Evolutionary conservation across 2,329 filamentous ascomycete species (phyloP).

Genomic region (Hypoxylon sp.): DNA sequence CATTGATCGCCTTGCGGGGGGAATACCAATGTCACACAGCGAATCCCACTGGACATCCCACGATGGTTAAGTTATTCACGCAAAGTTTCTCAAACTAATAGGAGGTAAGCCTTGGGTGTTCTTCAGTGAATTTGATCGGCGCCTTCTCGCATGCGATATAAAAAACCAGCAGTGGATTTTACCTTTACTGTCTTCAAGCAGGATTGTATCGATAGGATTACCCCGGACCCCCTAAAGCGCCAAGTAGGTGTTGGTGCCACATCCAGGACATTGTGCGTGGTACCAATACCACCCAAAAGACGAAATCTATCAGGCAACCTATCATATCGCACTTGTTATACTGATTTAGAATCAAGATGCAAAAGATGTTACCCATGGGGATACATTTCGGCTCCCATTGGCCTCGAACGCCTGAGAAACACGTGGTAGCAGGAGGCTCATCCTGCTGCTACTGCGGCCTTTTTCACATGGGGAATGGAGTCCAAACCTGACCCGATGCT

Average conservation of each 20-base stretch:
- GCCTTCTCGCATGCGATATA: too few species aligned
- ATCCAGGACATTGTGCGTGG: neutral
- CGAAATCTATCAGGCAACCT: constrained; percentile 5
- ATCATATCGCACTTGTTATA: neutral
- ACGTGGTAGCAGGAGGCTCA: constrained; percentile 18
- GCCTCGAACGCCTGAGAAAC: constrained; percentile 1
- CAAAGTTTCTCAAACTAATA: neutral
- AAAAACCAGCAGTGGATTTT: neutral
- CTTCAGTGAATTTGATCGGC: neutral
- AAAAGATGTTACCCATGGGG: constrained; percentile 8
- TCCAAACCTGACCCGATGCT: constrained; percentile 17
- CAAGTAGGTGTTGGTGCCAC: constrained; percentile 2
- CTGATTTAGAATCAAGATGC: neutral
- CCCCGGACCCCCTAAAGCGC: constrained; percentile 11
- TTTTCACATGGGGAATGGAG: constrained; percentile 8
- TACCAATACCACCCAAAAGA: constrained; percentile 22
- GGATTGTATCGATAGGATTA: constrained; percentile 3
- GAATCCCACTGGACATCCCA: neutral
- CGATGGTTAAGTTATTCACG: too few species aligned
- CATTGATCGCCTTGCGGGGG: too few species aligned
- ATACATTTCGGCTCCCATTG: constrained; percentile 12
- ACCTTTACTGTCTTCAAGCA: neutral
- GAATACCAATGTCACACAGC: neutral
- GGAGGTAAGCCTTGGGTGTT: neutral
- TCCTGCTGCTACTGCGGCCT: neutral